phyloP scores from a whole-genome alignment of 257 asterid genomes.

The Paulownia fortunei region DNA sequence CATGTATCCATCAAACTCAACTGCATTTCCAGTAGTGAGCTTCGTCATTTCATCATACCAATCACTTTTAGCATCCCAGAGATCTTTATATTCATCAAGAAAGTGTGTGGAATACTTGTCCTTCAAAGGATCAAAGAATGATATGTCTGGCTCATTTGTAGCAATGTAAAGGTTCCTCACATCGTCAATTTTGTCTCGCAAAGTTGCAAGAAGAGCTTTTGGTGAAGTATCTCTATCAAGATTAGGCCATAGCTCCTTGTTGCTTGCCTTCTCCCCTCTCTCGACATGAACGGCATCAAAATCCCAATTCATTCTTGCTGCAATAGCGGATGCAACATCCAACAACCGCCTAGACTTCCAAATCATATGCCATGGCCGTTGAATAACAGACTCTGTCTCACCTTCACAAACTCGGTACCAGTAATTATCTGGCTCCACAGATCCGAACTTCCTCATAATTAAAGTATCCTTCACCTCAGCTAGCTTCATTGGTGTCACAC shows the following conservation, averaged over 20 bases:
- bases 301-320: constrained; percentile 74
- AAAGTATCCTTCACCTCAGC: constrained; percentile 55
- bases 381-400: constrained; percentile 56
- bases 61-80: constrained; percentile 74
- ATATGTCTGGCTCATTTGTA: constrained; percentile 54
- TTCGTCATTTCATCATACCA: constrained; percentile 75
- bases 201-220: constrained; percentile 50
- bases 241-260: constrained; percentile 72
- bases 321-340: constrained; percentile 67
- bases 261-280: constrained; percentile 69
- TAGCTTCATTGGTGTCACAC: constrained; percentile 70
- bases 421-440: constrained; percentile 75
- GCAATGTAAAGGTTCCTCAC: constrained; percentile 75
- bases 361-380: constrained; percentile 77
- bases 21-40: constrained; percentile 68
- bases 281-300: constrained; percentile 74
- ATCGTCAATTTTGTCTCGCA: constrained; percentile 51
- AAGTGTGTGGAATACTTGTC: constrained; percentile 71
- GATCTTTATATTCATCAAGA: constrained; percentile 71
- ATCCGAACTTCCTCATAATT: constrained; percentile 76
- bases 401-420: constrained; percentile 92
- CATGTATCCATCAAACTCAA: constrained; percentile 92
- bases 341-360: constrained; percentile 70
- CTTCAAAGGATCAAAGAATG: constrained; percentile 73
- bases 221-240: constrained; percentile 71